phyloP scores from a whole-genome alignment of 805 yeast species.

The Myxozyma melibiosi region DNA sequence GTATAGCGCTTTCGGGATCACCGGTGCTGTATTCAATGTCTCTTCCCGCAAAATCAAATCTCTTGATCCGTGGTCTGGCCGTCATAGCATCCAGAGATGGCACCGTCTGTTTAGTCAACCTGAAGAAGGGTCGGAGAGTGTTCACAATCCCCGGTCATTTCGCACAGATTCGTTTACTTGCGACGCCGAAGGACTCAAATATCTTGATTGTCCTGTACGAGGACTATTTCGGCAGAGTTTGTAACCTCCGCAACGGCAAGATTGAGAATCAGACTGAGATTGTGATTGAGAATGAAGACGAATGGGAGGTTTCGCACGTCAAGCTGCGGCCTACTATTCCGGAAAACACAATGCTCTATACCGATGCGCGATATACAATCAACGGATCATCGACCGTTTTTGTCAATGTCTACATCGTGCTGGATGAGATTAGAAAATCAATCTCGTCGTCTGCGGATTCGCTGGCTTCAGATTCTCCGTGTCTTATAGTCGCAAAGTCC shows the following conservation, averaged over 20 bases:
- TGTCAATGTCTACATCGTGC: slow-evolving; percentile 20
- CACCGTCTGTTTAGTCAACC: slow-evolving; percentile 24
- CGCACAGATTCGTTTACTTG: slow-evolving; percentile 18
- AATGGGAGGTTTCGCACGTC: slow-evolving; percentile 29
- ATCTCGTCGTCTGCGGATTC: background rate
- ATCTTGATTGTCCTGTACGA: slow-evolving; percentile 26
- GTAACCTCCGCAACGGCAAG: slow-evolving; percentile 25
- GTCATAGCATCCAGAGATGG: slow-evolving; percentile 30
- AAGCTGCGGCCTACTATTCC: slow-evolving; percentile 28
- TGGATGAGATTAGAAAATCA: slow-evolving; percentile 12
- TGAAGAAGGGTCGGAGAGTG: slow-evolving; percentile 7
- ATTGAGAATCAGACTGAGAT: slow-evolving; percentile 28
- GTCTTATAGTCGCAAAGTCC: slow-evolving; percentile 21
- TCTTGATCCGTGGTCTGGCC: slow-evolving; percentile 15
- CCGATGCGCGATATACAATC: slow-evolving; percentile 28
- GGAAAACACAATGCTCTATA: slow-evolving; percentile 21
- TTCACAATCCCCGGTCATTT: slow-evolving; percentile 33
- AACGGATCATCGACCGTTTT: slow-evolving; percentile 31
- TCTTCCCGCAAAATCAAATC: background rate
- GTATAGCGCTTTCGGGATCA: slow-evolving; percentile 28
- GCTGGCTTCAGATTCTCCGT: background rate
- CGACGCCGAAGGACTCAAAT: slow-evolving; percentile 27
- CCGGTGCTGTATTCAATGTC: slow-evolving; percentile 26
- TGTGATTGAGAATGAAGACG: slow-evolving; percentile 25
- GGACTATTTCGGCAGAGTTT: slow-evolving; percentile 20